phyloP scores from a whole-genome alignment of 805 yeast genomes.

The Metschnikowia picachoensis region DNA sequence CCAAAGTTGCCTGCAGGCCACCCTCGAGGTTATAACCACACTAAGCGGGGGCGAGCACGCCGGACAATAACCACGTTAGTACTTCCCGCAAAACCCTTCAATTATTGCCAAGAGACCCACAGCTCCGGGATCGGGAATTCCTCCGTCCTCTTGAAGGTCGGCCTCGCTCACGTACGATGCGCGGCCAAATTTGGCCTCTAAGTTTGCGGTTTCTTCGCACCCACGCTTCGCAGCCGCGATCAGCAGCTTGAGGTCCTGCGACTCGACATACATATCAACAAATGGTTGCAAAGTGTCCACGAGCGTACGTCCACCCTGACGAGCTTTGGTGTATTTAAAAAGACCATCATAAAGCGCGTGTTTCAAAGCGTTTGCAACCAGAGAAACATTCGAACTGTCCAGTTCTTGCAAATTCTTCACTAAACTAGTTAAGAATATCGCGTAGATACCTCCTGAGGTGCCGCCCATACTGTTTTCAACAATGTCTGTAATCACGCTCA shows the following conservation, averaged over 20 bases:
- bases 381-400: constrained; percentile 30
- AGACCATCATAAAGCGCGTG: constrained; percentile 64
- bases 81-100: constrained; percentile 35
- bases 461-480: constrained; percentile 97
- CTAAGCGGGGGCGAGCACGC: neutral
- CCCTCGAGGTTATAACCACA: constrained; percentile 7
- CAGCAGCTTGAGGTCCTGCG: constrained; percentile 57
- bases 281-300: constrained; percentile 90
- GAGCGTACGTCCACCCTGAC: constrained; percentile 84
- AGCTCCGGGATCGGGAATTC: constrained; percentile 96
- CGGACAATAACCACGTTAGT: constrained; percentile 7
- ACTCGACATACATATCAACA: constrained; percentile 52
- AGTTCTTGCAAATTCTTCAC: constrained; percentile 43
- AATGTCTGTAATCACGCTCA: constrained; percentile 72
- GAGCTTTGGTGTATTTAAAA: constrained; percentile 82
- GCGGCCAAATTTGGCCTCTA: constrained; percentile 87
- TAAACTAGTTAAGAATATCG: constrained; percentile 78
- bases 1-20: constrained; percentile 4
- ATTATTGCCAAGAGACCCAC: constrained; percentile 69
- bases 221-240: constrained; percentile 68
- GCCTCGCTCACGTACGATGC: constrained; percentile 81
- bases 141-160: constrained; percentile 55
- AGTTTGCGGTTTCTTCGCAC: constrained; percentile 67
- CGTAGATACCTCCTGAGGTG: constrained; percentile 90
- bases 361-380: constrained; percentile 47